A percentile compares a stretch with the other conserved stretches of the same genome.
phyloP scores from a whole-genome alignment of 805 yeast species.

The Candida loeiensis region DNA sequence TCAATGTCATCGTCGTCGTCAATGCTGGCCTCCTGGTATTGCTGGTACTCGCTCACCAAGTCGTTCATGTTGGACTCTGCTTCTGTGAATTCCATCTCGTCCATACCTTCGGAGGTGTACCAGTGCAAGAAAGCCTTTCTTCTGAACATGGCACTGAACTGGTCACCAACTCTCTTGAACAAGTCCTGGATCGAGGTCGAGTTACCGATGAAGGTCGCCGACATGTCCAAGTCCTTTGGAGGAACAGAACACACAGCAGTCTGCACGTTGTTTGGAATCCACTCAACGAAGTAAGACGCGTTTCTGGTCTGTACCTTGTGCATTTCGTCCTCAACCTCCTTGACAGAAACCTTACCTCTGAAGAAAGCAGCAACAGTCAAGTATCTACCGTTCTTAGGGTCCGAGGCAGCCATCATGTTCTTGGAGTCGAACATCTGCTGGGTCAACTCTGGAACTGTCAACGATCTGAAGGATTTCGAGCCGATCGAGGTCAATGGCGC shows the following conservation, averaged over 20 bases:
- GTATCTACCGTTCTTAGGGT: slow-evolving; percentile 87
- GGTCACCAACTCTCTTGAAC: slow-evolving; percentile 84
- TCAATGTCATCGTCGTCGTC: slow-evolving; percentile 77
- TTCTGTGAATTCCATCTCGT: slow-evolving; percentile 88
- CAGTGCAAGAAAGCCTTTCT: slow-evolving; percentile 95
- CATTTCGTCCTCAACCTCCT: slow-evolving; percentile 95
- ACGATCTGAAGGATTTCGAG: slow-evolving; percentile 76
- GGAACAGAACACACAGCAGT: slow-evolving; percentile 91
- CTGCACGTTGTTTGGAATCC: slow-evolving; percentile 96
- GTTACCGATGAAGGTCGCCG: slow-evolving; percentile 92
- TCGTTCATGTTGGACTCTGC: slow-evolving; percentile 91
- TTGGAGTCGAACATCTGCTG: slow-evolving; percentile 90
- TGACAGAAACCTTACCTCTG: slow-evolving; percentile 88
- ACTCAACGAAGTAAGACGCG: slow-evolving; percentile 82
- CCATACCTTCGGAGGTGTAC: slow-evolving; percentile 97
- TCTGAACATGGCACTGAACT: slow-evolving; percentile 87
- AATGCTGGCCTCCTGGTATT: slow-evolving; percentile 78
- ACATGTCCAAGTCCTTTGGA: slow-evolving; percentile 78
- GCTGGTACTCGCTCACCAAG: slow-evolving; percentile 83
- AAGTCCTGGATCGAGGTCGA: slow-evolving; percentile 90
- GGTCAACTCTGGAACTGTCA: slow-evolving; percentile 86
- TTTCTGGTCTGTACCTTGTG: slow-evolving; percentile 77
- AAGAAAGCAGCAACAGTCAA: slow-evolving; percentile 91
- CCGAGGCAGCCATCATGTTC: slow-evolving; percentile 95
- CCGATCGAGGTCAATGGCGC: slow-evolving; percentile 86